A percentile compares a stretch with the other conserved stretches of the same genome.
Conservation (phyloP, 2,329 filamentous ascomycete species). For the Arthrobotrys pseudoclavata region DNA sequence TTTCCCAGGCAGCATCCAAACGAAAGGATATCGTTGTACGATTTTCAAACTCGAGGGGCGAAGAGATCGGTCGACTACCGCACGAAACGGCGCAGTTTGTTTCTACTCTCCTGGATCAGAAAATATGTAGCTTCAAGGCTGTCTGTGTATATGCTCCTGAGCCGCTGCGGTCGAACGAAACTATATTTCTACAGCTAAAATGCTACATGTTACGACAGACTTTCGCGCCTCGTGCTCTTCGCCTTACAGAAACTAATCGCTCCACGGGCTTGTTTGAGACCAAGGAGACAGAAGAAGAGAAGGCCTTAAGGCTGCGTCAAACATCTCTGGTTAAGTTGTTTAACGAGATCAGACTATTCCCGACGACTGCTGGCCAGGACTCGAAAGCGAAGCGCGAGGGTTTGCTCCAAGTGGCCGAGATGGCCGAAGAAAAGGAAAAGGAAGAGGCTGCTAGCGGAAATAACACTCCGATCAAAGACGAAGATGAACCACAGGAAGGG, state of each 20-base stretch:
- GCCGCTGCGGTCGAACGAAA: constrained; percentile 87
- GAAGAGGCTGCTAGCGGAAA: constrained; percentile 64
- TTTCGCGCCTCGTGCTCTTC: constrained; percentile 76
- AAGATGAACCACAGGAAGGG: constrained; percentile 81
- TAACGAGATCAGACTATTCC: constrained; percentile 86
- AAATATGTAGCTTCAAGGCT: constrained; percentile 87
- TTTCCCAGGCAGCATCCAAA: constrained; percentile 64
- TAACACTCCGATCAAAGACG: constrained; percentile 66
- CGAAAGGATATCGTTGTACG: constrained; percentile 85
- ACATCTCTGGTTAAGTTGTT: constrained; percentile 89
- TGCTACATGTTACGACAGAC: constrained; percentile 81
- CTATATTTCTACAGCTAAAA: constrained; percentile 87
- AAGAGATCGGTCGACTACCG: constrained; percentile 86
- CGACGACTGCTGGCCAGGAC: constrained; percentile 77
- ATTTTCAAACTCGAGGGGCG: constrained; percentile 83
- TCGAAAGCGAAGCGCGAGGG: constrained; percentile 82
- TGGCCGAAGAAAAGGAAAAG: constrained; percentile 81
- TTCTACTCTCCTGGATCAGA: constrained; percentile 90
- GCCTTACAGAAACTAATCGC: constrained; percentile 77
- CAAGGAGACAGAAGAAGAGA: constrained; percentile 87
- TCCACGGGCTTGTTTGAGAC: constrained; percentile 83
- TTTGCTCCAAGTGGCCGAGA: constrained; percentile 83
- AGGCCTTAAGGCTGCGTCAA: constrained; percentile 83
- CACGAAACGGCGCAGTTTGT: constrained; percentile 93
- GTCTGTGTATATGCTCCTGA: constrained; percentile 91